Evolutionary conservation across 225 moss, liverwort and hornwort species (phyloP).

Genomic region (Anthoceros angustus): DNA sequence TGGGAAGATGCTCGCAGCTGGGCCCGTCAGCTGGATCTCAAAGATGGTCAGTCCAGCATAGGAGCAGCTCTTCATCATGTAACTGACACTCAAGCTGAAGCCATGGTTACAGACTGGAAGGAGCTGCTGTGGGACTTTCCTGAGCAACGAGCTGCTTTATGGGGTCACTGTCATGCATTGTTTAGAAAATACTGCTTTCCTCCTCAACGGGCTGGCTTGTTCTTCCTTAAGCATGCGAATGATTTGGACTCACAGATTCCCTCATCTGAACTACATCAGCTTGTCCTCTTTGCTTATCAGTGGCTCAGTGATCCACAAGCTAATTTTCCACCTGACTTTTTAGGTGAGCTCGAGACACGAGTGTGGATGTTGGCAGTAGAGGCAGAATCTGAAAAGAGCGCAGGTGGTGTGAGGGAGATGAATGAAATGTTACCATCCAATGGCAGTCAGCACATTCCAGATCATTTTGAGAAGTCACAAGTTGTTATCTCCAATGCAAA

Average conservation of each 20-base stretch:
- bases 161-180: constrained; percentile 83
- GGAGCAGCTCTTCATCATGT: constrained; percentile 72
- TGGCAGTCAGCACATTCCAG: constrained; percentile 16
- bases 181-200: constrained; percentile 83
- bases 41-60: constrained; percentile 27
- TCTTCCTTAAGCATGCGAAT: constrained; percentile 90
- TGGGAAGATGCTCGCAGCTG: constrained; percentile 99
- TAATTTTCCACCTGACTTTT: constrained; percentile 19
- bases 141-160: constrained; percentile 87
- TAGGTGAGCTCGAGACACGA: constrained; percentile 90
- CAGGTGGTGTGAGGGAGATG: constrained; percentile 28
- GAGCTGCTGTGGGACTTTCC: constrained; percentile 95
- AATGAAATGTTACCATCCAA: constrained; percentile 44
- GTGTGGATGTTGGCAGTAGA: constrained; percentile 98
- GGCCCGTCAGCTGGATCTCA: constrained; percentile 85
- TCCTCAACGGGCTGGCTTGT: constrained; percentile 59
- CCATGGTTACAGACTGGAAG: constrained; percentile 97
- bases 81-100: constrained; percentile 96
- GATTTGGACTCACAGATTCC: constrained; percentile 59
- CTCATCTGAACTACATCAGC: constrained; percentile 68
- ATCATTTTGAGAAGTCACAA: background rate
- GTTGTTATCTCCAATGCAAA: background rate
- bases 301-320: constrained; percentile 50
- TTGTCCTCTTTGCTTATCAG: constrained; percentile 72
- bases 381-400: constrained; percentile 56